phyloP scores from a whole-genome alignment of 1,284 basidiomycete species.

The Inonotus obliquus region DNA sequence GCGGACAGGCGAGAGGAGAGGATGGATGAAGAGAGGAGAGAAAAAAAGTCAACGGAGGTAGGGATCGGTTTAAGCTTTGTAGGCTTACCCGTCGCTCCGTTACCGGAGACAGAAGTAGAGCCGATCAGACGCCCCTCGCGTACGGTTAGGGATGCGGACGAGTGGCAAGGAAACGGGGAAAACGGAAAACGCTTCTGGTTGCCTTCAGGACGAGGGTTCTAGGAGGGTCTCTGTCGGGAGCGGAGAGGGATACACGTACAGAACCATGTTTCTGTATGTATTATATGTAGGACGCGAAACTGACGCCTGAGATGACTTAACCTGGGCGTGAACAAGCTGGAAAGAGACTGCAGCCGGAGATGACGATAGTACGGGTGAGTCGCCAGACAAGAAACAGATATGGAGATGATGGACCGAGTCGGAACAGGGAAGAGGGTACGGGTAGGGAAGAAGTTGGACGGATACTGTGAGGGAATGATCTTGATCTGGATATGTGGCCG shows the following conservation, averaged over 20 bases:
- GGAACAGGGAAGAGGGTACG: not conserved
- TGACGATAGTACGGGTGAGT: not conserved
- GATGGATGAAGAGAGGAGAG: not conserved
- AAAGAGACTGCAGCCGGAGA: not conserved
- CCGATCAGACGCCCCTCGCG: conserved; percentile 15
- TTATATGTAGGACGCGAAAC: not conserved
- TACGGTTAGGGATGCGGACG: not conserved
- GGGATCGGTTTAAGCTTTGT: conserved; percentile 9
- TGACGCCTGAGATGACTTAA: not conserved
- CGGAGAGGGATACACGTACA: not conserved
- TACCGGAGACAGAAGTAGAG: conserved; percentile 16
- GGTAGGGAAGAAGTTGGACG: not conserved
- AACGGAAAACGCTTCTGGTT: conserved; percentile 12
- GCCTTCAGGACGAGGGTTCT: conserved; percentile 3
- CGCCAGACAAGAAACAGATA: not conserved
- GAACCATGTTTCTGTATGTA: not conserved
- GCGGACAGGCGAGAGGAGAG: not conserved
- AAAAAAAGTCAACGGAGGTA: conserved; percentile 5
- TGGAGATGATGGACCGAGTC: not conserved
- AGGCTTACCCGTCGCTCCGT: conserved; percentile 14
- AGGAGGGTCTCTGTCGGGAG: conserved; percentile 1
- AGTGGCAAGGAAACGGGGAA: conserved; percentile 16
- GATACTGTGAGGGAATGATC: not conserved
- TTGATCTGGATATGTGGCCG: conserved; percentile 3
- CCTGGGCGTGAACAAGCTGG: not conserved